A percentile compares a stretch with the other conserved stretches of the same genome.
These are phyloP conservation scores for Auricularia heimuer DNA, from an alignment of 768 basidiomycete genomes.

Conservation along the genomic window DNA sequence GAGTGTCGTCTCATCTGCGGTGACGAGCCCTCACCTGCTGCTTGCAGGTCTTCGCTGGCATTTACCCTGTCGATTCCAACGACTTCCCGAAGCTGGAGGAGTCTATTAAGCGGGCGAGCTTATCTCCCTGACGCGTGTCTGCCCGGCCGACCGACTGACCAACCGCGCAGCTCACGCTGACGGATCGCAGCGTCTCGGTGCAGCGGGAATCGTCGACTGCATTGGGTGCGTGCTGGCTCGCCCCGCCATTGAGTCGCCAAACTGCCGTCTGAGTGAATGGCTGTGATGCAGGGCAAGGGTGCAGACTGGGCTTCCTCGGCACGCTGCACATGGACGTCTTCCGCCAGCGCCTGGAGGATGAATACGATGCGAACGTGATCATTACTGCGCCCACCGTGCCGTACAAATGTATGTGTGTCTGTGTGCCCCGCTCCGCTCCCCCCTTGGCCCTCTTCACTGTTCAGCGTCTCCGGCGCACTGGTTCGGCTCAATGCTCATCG, in stretches of 20 bases:
- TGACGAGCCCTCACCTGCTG: background rate
- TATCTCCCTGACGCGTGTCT: slow-evolving; percentile 1
- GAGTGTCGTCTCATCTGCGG: slow-evolving; percentile 3
- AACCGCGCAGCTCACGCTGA: slow-evolving; percentile 57
- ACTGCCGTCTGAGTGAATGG: background rate
- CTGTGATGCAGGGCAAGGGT: slow-evolving; percentile 61
- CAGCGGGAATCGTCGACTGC: slow-evolving; percentile 90
- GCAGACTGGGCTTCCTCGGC: slow-evolving; percentile 88
- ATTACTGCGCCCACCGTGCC: slow-evolving; percentile 95
- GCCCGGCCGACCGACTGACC: slow-evolving; percentile 1
- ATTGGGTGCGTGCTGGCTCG: slow-evolving; percentile 23
- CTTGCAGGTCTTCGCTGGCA: slow-evolving; percentile 78
- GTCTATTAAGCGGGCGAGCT: slow-evolving; percentile 75
- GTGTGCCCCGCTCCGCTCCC: background rate
- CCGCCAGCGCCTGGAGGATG: slow-evolving; percentile 92
- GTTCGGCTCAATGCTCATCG: background rate
- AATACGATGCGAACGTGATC: slow-evolving; percentile 89
- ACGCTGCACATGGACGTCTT: slow-evolving; percentile 96
- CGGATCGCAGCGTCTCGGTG: slow-evolving; percentile 80
- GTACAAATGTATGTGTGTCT: slow-evolving; percentile 53
- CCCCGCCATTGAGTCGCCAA: too few species aligned
- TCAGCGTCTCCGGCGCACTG: background rate
- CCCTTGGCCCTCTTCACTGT: background rate
- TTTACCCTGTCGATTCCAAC: slow-evolving; percentile 84
- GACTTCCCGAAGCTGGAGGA: slow-evolving; percentile 95